phyloP scores from a whole-genome alignment of 305 asterid genomes.

The Fraxinus xanthoxyloides region DNA sequence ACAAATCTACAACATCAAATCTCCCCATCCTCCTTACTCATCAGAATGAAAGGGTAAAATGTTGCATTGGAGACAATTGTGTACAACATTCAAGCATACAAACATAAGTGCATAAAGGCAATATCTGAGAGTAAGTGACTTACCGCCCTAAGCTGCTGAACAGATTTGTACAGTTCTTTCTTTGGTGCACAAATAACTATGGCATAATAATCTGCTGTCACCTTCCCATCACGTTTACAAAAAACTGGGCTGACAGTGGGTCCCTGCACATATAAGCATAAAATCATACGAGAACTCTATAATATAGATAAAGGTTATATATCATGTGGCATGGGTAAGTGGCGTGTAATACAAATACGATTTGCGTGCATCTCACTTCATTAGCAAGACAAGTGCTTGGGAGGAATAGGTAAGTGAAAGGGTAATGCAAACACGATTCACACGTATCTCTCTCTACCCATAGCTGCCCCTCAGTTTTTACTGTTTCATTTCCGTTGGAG shows the following conservation, averaged over 20 bases:
- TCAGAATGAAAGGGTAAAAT: not conserved
- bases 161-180: conserved; percentile 81
- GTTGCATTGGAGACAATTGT: not conserved
- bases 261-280: conserved; percentile 56
- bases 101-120: conserved; percentile 1
- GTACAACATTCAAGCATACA: conserved; percentile 6
- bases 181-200: conserved; percentile 89
- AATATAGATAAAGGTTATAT: not conserved
- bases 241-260: conserved; percentile 94
- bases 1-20: not conserved
- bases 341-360: not conserved
- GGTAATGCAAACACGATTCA: not conserved
- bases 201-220: conserved; percentile 66
- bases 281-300: conserved; percentile 14
- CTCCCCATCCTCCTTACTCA: not conserved
- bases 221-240: conserved; percentile 56
- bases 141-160: conserved; percentile 91
- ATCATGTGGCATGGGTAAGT: not conserved
- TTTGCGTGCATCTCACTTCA: not conserved
- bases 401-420: not conserved
- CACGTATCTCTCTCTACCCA: not conserved
- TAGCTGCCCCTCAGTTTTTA: not conserved
- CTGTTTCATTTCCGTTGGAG: not conserved
- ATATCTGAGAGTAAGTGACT: conserved; percentile 23
- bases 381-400: not conserved